Evolutionary conservation across 345 rosid genomes (phyloP), one percentile per base, ranked within the genome.

Genomic region (Salix dunnii): DNA sequence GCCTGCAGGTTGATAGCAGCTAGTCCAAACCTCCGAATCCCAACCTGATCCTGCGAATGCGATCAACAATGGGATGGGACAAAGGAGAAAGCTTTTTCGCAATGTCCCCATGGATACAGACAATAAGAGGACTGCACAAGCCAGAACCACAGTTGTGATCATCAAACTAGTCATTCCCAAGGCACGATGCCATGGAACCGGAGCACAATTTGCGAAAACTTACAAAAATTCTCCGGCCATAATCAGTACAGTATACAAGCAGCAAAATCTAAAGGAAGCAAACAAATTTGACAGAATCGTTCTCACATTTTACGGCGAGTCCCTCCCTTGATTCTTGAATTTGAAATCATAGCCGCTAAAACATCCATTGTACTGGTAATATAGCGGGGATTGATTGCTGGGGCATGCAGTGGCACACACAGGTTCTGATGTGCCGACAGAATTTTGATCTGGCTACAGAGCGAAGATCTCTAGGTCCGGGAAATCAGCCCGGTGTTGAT

Each of bases 401-500:
- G 25, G 36, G 40, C 17, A 33, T 33, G 35, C 35, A 9, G 61
- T 8, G 43, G 40, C 76, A 27, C 53, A 4, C n/a, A 49, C 14
- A 38, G 48, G 62, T 14, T 30, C 2, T 70, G 35, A 25, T 23
- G 64, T 31, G 18, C 30, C 51, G 14, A 16, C 36, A 53, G 23
- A 21, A 79, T 72, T 23, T 20, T 55, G 75, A 65, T 51, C 0
- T 51, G 72, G n/a, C 72, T 76, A 60, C n/a, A 66, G 64, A 27
- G 30, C 35, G 61, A 55, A 73, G 48, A 74, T 79, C 63, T 66
- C 38, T 4, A 38, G 31, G 70, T 78, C 67, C 35, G 46, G 43
- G 42, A 80, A 42, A 75, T 81, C 74, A 65, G 71, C 66, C 25
- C 65, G 35, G 67, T 9, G 67, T 70, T 76, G 80, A 68, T 51